Evolutionary conservation across 768 basidiomycete genomes (phyloP), one percentile per base, ranked within the genome.

Genomic region (Lentinula guzmanii): DNA sequence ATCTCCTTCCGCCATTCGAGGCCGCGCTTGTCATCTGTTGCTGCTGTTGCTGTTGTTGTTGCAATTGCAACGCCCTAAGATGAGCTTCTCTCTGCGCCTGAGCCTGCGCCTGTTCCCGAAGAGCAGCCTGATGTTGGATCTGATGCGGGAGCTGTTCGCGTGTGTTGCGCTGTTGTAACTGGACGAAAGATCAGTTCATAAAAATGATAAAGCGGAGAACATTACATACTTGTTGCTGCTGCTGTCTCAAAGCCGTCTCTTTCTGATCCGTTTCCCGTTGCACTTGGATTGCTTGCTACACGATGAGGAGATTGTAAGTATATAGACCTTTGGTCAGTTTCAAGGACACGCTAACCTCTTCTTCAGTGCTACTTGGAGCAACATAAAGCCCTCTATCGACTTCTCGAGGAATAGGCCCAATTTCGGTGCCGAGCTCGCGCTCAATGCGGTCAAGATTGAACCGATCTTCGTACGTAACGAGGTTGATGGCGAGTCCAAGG

Each of bases 361-460:
- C 70, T 1, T 77, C 72, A 56, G 34, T 54, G n/a, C 53, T 39
- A 39, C 79, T 76, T 0, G 95, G 96, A 8, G 95, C 90, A 60
- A 99, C 96, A 74, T 99, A 98, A 61, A 99, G 76, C 4, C 87
- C 87, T 65, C 90, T 88, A 72, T 98, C 97, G 69, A 99, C 98
- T 31, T 71, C 79, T 71, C 89, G 87, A 5, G 96, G 96, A 69
- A 98, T 98, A 11, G 96, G 90, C 69, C 91, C 89, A 67, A 99
- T 98, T 77, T 99, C 96, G 42, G 96, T 98, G 10, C 96, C 97
- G 37, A 99, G 83, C 75, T 99, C 97, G 74, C 97, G 95, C 74
- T 98, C 97, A 68, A 99, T 98, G 70, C 91, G 89, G 75, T 98
- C 98, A 61, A 98, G 80, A 75, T 97, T 96, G 82, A 97, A 98